Conservation (phyloP, 2,329 filamentous ascomycete species). For the Claviceps sp. region DNA sequence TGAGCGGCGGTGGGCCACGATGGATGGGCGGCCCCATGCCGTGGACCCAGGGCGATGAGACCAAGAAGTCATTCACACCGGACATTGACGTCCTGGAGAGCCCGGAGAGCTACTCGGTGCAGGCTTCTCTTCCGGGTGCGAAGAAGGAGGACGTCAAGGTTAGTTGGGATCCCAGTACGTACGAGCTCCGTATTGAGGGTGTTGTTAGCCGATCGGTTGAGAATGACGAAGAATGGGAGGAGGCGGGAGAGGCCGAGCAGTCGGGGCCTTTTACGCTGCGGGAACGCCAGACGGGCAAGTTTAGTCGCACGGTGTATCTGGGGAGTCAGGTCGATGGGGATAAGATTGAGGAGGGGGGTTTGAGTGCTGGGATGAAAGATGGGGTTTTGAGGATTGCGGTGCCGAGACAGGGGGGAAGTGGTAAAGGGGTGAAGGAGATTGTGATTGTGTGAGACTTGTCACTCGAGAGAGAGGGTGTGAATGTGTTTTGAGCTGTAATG, state of each 20-base stretch:
- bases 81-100: neutral
- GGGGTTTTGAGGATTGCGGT: neutral
- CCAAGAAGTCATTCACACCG: neutral
- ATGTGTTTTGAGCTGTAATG: neutral
- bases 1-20: neutral
- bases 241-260: no score
- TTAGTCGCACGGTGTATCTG: neutral
- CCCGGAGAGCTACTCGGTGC: neutral
- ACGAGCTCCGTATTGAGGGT: neutral
- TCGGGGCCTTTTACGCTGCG: neutral
- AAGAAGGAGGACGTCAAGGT: neutral
- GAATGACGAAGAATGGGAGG: neutral
- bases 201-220: neutral
- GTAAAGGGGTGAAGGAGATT: neutral
- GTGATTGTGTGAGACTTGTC: neutral
- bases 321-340: neutral
- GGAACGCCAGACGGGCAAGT: neutral
- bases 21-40: neutral
- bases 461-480: neutral
- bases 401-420: neutral
- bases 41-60: neutral
- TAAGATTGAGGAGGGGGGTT: neutral
- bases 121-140: neutral
- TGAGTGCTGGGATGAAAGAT: neutral
- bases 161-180: neutral